Base-by-base conservation (phyloP, 768 basidiomycete species). In the Mycena floridula region DNA sequence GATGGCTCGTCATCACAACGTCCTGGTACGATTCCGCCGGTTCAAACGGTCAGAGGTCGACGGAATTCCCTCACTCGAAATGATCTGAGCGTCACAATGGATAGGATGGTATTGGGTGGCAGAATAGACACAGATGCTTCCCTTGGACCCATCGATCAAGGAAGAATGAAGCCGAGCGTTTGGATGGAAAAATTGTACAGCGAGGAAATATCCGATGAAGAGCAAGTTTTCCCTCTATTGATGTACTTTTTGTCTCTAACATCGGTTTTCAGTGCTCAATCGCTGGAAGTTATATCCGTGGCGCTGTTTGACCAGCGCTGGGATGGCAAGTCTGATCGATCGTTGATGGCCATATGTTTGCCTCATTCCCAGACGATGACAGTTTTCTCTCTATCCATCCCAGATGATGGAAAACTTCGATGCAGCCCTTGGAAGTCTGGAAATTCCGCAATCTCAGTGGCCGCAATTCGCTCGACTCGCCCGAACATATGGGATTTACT, bases 161-260 rank as follows among this genome's bases (percentile, higher is more conserved):
- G 76, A 5, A 70, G 80, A 47, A 82, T 87, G 79, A 79, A 77
- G 42, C 75, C 84, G 2, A 69, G 79, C 0, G 85, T 79, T 55
- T 90, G 88, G 87, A 76, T 83, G 62, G 79, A 89, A 51, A 70
- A 63, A 41, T 50, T 90, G 13, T 60, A 69, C 43, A 67, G 72
- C 12, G 70, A 74, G 43, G 65, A 73, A n/a, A 65, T 80, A 15
- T 51, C 68, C 0, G 57, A 62, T 38, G 55, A 55, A 36, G 74
- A 77, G 88, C 89, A 57, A 65, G 78, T 54, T 12, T 23, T 0
- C 40, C 35, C 22, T 39, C 47, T 40, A 45, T 25, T 26, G 36
- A 25, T 23, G 42, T 47, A 12, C 37, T 42, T 36, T 39, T 49
- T 47, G 23, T 50, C 5, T 24, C 32, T 38, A 18, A 12, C 21